Percentiles rank a stretch among this genome's conserved stretches.
Conservation (phyloP, 352 stramenopile species). For the Peronospora farinosa region DNA sequence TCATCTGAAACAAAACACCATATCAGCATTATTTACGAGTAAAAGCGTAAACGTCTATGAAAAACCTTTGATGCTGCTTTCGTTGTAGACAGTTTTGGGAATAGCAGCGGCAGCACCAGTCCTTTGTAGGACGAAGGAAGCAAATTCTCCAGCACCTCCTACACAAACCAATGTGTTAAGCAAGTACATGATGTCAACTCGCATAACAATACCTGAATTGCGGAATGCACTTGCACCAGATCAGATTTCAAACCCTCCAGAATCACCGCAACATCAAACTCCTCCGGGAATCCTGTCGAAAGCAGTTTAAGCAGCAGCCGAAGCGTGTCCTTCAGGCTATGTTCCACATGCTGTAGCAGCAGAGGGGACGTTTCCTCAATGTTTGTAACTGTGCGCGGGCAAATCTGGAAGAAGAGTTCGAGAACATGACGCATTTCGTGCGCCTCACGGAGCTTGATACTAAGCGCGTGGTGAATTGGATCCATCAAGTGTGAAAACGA, state of each 20-base stretch:
- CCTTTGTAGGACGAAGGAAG: conserved; percentile 68
- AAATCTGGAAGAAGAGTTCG: conserved; percentile 67
- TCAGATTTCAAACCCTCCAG: conserved; percentile 74
- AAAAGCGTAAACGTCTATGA: not conserved
- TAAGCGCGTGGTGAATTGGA: conserved; percentile 54
- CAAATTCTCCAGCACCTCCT: conserved; percentile 80
- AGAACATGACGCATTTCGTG: conserved; percentile 77
- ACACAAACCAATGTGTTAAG: conserved; percentile 8
- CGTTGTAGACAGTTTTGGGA: conserved; percentile 43
- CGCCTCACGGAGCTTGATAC: conserved; percentile 59
- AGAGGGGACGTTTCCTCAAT: conserved; percentile 74
- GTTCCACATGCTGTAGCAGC: conserved; percentile 71
- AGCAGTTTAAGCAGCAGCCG: conserved; percentile 74
- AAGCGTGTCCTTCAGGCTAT: conserved; percentile 65
- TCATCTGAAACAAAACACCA: conserved; percentile 40
- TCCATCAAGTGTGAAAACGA: conserved; percentile 50
- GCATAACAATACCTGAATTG: conserved; percentile 45
- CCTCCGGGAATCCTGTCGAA: conserved; percentile 72
- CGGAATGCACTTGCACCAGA: conserved; percentile 61
- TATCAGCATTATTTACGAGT: conserved; percentile 1
- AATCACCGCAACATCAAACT: conserved; percentile 79
- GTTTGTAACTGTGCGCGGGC: conserved; percentile 52
- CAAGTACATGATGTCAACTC: not conserved
- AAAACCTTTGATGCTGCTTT: conserved; percentile 55
- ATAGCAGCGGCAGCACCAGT: conserved; percentile 66